phyloP scores from a whole-genome alignment of 805 yeast species.

The Yamadazyma philogaea region DNA sequence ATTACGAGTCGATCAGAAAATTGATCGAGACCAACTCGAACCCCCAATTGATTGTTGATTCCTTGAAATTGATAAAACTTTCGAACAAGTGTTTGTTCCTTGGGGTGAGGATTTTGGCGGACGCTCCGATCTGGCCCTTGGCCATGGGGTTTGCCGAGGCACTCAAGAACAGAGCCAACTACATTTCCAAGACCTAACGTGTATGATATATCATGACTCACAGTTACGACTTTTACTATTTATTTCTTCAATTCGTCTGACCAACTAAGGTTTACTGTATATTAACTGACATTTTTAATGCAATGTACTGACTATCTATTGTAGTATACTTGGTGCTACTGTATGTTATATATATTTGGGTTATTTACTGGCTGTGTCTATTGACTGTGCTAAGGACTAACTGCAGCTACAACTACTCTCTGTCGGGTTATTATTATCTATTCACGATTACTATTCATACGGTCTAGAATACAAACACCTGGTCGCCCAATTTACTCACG shows the following conservation, averaged over 20 bases:
- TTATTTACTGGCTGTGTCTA: too few relatives aligned
- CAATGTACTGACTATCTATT: too few relatives aligned
- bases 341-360: too few relatives aligned
- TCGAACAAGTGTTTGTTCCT: constrained; percentile 59
- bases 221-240: constrained; percentile 3
- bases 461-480: constrained; percentile 77
- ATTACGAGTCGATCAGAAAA: constrained; percentile 45
- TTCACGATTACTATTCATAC: background rate
- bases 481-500: constrained; percentile 85
- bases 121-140: constrained; percentile 86
- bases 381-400: too few relatives aligned
- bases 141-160: constrained; percentile 80
- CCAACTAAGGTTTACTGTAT: background rate
- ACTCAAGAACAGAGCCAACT: constrained; percentile 52
- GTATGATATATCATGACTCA: constrained; percentile 2
- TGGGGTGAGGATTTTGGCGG: constrained; percentile 75
- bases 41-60: constrained; percentile 14
- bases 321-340: too few relatives aligned
- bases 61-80: constrained; percentile 34
- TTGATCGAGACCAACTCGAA: constrained; percentile 39
- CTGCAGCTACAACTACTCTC: too few relatives aligned
- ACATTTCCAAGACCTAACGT: constrained; percentile 15
- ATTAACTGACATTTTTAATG: background rate
- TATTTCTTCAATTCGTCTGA: constrained; percentile 4
- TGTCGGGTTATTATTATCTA: too few relatives aligned